Evolutionary conservation across 2,329 filamentous ascomycete species (phyloP), one percentile per base, ranked within the genome.

Genomic region (Aspergillus versicolor): DNA sequence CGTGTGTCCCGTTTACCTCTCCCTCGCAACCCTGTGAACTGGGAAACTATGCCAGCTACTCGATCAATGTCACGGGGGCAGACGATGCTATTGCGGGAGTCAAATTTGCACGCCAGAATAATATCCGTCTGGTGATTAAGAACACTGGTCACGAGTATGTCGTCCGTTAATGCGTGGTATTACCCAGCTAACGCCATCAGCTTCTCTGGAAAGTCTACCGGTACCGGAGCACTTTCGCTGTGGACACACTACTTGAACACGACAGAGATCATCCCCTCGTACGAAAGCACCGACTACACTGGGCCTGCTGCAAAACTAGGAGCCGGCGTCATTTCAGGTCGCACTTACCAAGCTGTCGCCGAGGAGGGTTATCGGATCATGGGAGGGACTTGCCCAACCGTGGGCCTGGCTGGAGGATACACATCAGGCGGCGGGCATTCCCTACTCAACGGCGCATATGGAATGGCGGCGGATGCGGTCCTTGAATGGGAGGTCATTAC

Each of bases 61-160:
- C 40, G 6, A 22, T 42, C 40, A 42, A 42, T 21, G 40, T 42
- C 8, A 42, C 40, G 5, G 9, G 17, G 4, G 40, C 17, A 19
- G 40, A 19, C 0, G 40, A 42, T 22, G 40, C 19, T 11, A 12
- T 19, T 19, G 21, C 17, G 19, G 40, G 17, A 19, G 32, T 55
- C 7, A 11, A 17, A 2, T 55, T 55, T 12, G 45, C 52, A 6
- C 37, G 41, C 9, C 6, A 49, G 27, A 37, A 55, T 22, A 48
- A 49, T 22, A 67, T 81, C 45, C 73, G 78, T 3, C 65, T 80
- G 2, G 69, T 75, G 30, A 77, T 86, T 58, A 78, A 80, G 58
- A 84, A 84, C 61, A 85, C 82, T 0, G 83, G 82, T 2, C 83
- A 86, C 64, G 82, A 84, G 54, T 76, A 75, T 48, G 32, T 12